These are phyloP conservation scores for Dryas alaskensis DNA, from an alignment of 306 rosid species.

Conservation along the genomic window DNA sequence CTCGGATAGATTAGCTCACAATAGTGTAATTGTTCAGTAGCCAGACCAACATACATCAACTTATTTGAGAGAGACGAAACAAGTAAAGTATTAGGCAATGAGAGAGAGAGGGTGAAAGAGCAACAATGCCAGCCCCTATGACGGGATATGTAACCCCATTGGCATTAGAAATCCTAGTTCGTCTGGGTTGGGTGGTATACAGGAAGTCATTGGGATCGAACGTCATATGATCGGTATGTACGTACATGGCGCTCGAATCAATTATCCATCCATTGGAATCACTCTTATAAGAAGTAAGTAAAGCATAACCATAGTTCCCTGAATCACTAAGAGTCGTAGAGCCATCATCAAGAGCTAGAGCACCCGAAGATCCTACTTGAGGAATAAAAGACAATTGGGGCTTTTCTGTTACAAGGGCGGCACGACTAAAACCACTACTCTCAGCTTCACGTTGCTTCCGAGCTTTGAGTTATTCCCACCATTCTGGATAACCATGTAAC, in stretches of 20 bases:
- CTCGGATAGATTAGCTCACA: neutral
- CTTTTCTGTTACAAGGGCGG: no score
- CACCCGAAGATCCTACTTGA: neutral
- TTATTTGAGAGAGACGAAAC: slow-evolving; percentile 11
- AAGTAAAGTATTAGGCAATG: neutral
- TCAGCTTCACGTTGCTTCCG: neutral
- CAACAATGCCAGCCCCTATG: neutral
- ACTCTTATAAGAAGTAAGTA: neutral
- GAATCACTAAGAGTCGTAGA: neutral
- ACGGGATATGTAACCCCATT: slow-evolving; percentile 10
- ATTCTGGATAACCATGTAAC: neutral
- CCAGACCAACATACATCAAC: neutral
- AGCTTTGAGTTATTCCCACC: neutral
- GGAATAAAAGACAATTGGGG: neutral
- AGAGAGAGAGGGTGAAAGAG: neutral
- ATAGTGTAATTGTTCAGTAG: slow-evolving; percentile 4
- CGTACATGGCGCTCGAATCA: neutral
- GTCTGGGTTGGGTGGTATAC: neutral
- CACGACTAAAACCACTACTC: neutral
- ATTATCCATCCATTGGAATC: neutral
- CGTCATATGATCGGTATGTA: neutral
- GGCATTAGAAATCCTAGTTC: neutral
- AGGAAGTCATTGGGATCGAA: neutral
- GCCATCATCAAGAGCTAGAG: no score
- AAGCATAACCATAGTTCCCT: neutral